phyloP scores from a whole-genome alignment of 148 eudicot genomes.

The Agrostemma githago region DNA sequence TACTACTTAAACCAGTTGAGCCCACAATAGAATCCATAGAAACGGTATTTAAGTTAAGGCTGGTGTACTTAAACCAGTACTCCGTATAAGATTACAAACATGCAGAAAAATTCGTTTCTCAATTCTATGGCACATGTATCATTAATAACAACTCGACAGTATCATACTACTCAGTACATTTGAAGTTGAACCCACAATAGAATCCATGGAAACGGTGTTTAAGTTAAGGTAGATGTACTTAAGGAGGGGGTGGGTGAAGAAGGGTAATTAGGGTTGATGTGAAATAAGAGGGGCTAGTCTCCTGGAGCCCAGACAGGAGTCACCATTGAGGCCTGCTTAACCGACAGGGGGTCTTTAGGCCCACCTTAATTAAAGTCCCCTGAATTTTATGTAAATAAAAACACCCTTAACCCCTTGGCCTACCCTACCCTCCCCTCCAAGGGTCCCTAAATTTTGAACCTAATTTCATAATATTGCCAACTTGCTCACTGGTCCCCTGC shows the following conservation, averaged over 20 bases:
- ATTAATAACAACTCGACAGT: too few relatives aligned
- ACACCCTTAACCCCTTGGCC: neutral
- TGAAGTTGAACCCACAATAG: too few relatives aligned
- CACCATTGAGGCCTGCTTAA: conserved; percentile 27
- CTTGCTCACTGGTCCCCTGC: neutral
- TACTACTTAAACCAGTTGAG: too few relatives aligned
- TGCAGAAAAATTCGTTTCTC: too few relatives aligned
- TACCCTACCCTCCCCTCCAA: too few relatives aligned
- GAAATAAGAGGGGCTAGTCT: conserved; percentile 18
- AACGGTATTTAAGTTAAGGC: too few relatives aligned
- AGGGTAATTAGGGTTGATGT: neutral
- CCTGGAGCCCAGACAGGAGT: conserved; percentile 31
- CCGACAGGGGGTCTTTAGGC: conserved; percentile 17
- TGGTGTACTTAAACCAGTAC: too few relatives aligned
- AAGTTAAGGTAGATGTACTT: neutral
- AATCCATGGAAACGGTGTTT: neutral
- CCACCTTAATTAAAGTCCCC: neutral
- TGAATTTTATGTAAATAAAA: neutral
- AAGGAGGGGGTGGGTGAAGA: neutral
- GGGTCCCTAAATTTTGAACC: too few relatives aligned
- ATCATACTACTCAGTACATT: too few relatives aligned
- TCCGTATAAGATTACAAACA: too few relatives aligned
- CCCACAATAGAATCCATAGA: too few relatives aligned
- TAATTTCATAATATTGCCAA: neutral
- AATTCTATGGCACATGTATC: too few relatives aligned